Evolutionary conservation across 1,139 yeast species (phyloP).

Genomic region (Suhomyces kunorum): DNA sequence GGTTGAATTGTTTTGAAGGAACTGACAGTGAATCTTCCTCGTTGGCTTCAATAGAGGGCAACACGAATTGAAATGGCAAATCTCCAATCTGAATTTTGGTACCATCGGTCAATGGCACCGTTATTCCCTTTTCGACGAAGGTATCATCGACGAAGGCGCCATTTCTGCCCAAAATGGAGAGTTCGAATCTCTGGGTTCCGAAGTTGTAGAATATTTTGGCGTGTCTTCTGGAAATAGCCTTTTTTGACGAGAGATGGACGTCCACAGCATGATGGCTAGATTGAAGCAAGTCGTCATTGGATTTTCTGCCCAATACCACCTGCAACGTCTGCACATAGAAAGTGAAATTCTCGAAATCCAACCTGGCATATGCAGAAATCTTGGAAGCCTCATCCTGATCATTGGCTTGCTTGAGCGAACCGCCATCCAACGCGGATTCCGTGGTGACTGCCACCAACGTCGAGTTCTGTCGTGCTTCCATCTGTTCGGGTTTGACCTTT

Average conservation of each 20-base stretch:
- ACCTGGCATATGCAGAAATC: conserved; percentile 89
- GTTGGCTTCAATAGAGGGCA: conserved; percentile 56
- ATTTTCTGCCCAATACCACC: conserved; percentile 85
- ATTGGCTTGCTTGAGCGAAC: neutral
- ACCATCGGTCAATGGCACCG: conserved; percentile 79
- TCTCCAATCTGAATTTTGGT: conserved; percentile 92
- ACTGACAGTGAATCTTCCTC: conserved; percentile 25
- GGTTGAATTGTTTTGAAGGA: conserved; percentile 45
- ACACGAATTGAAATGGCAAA: conserved; percentile 79
- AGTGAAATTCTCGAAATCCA: conserved; percentile 89
- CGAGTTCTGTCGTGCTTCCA: conserved; percentile 17
- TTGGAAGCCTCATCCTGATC: conserved; percentile 39
- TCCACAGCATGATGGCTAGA: conserved; percentile 66
- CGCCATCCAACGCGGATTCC: conserved; percentile 19
- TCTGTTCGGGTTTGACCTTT: conserved; percentile 4
- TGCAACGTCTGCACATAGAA: conserved; percentile 95
- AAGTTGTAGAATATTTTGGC: conserved; percentile 94
- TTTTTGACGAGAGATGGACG: conserved; percentile 86
- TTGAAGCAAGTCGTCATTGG: conserved; percentile 59
- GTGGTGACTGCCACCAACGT: conserved; percentile 23
- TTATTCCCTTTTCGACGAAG: conserved; percentile 85
- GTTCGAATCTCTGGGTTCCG: conserved; percentile 89
- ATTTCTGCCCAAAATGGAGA: conserved; percentile 87
- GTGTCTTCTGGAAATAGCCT: conserved; percentile 89
- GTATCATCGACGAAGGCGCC: conserved; percentile 94